phyloP scores from a whole-genome alignment of 768 basidiomycete genomes.

The Coprinellus aureogranulatus region DNA sequence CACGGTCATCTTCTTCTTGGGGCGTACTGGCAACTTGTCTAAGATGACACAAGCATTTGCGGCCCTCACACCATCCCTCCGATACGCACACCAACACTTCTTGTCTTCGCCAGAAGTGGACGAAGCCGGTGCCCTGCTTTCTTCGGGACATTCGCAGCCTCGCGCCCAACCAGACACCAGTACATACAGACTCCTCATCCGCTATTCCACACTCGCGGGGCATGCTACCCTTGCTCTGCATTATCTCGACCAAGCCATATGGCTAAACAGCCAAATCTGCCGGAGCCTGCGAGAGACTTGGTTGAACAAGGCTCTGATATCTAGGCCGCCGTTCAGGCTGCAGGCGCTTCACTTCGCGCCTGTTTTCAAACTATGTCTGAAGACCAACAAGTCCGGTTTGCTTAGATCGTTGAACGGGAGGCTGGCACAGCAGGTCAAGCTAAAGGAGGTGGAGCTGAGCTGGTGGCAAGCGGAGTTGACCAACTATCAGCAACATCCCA shows the following conservation, averaged over 20 bases:
- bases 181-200: conserved; percentile 61
- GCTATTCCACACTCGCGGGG: conserved; percentile 48
- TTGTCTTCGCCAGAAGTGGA: conserved; percentile 66
- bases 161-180: conserved; percentile 61
- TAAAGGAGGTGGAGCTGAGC: conserved; percentile 47
- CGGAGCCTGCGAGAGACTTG: conserved; percentile 31
- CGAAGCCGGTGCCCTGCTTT: conserved; percentile 52
- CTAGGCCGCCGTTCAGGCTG: conserved; percentile 49
- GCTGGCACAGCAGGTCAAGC: conserved; percentile 41
- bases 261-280: conserved; percentile 39
- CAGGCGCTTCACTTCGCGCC: too few species aligned
- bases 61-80: conserved; percentile 70
- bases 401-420: conserved; percentile 59
- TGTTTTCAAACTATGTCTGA: too few species aligned
- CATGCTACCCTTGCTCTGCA: conserved; percentile 61
- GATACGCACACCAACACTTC: conserved; percentile 45
- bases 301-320: conserved; percentile 7
- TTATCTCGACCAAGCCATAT: conserved; percentile 56
- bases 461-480: conserved; percentile 38
- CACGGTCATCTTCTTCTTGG: conserved; percentile 69
- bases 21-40: conserved; percentile 55
- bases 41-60: conserved; percentile 76
- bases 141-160: conserved; percentile 29
- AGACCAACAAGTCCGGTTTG: conserved; percentile 35
- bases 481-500: conserved; percentile 2